Evolutionary conservation across 495 filamentous ascomycete species (phyloP).

Genomic region (Glarea lozoyensis): DNA sequence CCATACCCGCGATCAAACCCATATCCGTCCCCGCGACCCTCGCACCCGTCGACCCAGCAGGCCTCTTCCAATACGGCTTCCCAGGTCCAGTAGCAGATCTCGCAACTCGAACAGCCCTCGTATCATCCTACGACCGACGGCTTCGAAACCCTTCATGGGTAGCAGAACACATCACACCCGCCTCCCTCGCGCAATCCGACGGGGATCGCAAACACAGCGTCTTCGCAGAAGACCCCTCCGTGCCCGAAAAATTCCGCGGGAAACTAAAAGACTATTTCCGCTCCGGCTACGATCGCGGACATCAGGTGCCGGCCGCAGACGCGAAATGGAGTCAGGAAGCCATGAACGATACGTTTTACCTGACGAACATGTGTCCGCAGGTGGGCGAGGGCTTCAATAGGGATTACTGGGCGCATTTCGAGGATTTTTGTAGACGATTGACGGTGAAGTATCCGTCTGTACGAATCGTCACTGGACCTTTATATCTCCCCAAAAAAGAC

Average conservation of each 20-base stretch:
- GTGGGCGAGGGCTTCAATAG: conserved; percentile 96
- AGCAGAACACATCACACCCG: conserved; percentile 93
- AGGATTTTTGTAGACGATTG: conserved; percentile 87
- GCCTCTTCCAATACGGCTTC: conserved; percentile 94
- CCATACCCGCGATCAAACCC: conserved; percentile 9
- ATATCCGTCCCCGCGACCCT: conserved; percentile 23
- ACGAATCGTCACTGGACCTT: conserved; percentile 83
- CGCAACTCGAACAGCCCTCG: conserved; percentile 59
- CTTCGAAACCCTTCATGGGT: conserved; percentile 93
- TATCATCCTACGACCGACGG: conserved; percentile 85
- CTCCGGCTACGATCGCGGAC: conserved; percentile 92
- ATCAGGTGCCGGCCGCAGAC: conserved; percentile 95
- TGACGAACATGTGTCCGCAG: conserved; percentile 96
- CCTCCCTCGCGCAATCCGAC: conserved; percentile 61
- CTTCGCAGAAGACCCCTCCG: conserved; percentile 71
- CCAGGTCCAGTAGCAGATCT: conserved; percentile 84
- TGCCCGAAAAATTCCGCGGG: conserved; percentile 82
- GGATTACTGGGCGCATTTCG: conserved; percentile 98
- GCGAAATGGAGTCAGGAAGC: conserved; percentile 90
- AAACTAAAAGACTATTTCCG: conserved; percentile 88
- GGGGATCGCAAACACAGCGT: conserved; percentile 76
- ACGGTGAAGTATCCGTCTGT: conserved; percentile 77
- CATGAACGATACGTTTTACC: conserved; percentile 87
- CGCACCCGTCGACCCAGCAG: conserved; percentile 70
- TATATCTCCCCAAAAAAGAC: conserved; percentile 80